Conservation (phyloP, 345 rosid species). For the Bruguiera sexangula region DNA sequence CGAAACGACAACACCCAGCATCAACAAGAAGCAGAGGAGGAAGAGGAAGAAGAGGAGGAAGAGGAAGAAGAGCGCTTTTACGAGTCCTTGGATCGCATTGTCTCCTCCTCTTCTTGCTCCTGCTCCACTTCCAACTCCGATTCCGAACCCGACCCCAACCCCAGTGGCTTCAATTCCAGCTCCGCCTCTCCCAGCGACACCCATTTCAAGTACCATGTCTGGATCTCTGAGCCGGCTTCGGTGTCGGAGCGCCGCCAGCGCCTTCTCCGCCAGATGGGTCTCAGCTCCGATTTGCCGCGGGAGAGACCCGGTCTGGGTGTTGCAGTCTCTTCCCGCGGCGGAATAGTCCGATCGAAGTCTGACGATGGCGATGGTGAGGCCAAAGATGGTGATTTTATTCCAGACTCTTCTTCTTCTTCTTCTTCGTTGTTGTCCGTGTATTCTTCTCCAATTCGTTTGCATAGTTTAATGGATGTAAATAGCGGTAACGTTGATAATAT, state of each 20-base stretch:
- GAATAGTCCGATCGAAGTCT: slow-evolving; percentile 49
- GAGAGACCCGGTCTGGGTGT: slow-evolving; percentile 35
- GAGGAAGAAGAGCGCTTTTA: slow-evolving; percentile 62
- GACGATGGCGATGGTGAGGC: slow-evolving; percentile 33
- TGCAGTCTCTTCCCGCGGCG: slow-evolving; percentile 27
- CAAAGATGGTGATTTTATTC: slow-evolving; percentile 23
- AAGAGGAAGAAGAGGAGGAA: slow-evolving; percentile 30
- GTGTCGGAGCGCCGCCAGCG: slow-evolving; percentile 70
- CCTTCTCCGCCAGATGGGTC: slow-evolving; percentile 62
- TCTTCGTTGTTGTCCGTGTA: slow-evolving; percentile 36
- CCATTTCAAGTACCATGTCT: slow-evolving; percentile 54
- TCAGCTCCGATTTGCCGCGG: slow-evolving; percentile 46
- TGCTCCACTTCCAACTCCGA: slow-evolving; percentile 62
- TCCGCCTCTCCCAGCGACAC: slow-evolving; percentile 21
- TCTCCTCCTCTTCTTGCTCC: slow-evolving; percentile 57
- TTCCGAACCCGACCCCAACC: slow-evolving; percentile 54
- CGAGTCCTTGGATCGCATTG: slow-evolving; percentile 78
- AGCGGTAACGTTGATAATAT: slow-evolving; percentile 8
- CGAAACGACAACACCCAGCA: slow-evolving; percentile 25
- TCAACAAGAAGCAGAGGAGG: slow-evolving; percentile 9
- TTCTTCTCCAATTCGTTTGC: slow-evolving; percentile 32
- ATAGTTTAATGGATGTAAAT: slow-evolving; percentile 22
- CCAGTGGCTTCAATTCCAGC: slow-evolving; percentile 26
- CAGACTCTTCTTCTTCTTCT: slow-evolving; percentile 23
- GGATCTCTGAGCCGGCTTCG: slow-evolving; percentile 78